Evolutionary conservation across 2,329 filamentous ascomycete genomes (phyloP), one percentile per base, ranked within the genome.

Genomic region (Esteya vermicola): DNA sequence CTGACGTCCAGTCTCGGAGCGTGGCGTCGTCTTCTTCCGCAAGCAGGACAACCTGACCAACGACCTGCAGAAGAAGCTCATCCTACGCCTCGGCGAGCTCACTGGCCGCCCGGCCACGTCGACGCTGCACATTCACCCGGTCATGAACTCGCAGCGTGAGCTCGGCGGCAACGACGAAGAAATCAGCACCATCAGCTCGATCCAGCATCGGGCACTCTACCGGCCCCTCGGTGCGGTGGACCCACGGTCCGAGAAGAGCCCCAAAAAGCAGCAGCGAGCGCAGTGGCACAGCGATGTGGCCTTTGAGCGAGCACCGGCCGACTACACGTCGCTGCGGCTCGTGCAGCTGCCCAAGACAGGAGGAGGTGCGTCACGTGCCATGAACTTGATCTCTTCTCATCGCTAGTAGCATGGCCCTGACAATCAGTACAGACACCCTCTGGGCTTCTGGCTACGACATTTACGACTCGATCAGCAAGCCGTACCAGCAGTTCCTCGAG

Each of bases 11-110:
- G 73, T 78, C 45, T 76, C 74, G 1, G 66, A 70, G 45, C 64
- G 75, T 13, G 74, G 74, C 2, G 75, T 80, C 2, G 73, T 79
- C 31, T 78, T 79, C 54, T 74, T 80, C 52, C 68, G 75, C 8
- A 61, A 65, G 14, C 75, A 80, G 43, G n/a, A n/a, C n/a, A 61
- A 67, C 44, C 54, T 77, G 9, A 63, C 62, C 44, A 66, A 76
- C 46, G 68, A 70, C 0, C 60, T 74, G 6, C 72, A 76, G 50
- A 81, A 80, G 55, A 55, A 67, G 19, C 57, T 81, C 1, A 68
- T 72, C 26, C 61, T 74, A 9, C 63, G 65, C 1, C 61, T 82
- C 2, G 76, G 77, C 6, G 59, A 72, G 47, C 59, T 80, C 7
- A 63, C 10, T 72, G 72, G 25, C 72, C 71, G 45, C 76, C 77